phyloP scores from a whole-genome alignment of 106 monocot species.

The Dactylorhiza incarnata region DNA sequence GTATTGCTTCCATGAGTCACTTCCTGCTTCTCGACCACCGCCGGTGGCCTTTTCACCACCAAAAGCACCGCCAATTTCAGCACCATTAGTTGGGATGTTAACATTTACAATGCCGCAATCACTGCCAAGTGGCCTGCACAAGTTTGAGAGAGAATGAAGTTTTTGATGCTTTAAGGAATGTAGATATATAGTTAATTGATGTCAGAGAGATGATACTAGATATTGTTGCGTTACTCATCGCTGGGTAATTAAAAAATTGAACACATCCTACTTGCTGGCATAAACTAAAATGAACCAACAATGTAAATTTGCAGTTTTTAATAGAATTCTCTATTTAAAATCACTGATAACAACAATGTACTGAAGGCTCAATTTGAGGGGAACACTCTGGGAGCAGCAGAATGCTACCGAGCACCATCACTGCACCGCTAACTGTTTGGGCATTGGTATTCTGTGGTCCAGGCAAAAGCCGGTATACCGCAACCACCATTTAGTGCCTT shows the following conservation, averaged over 20 bases:
- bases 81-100: slow-evolving; percentile 96
- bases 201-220: not conserved
- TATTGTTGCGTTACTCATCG: not conserved
- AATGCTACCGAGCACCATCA: no score
- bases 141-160: slow-evolving; percentile 8
- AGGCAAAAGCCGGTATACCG: not conserved
- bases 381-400: not conserved
- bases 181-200: not conserved
- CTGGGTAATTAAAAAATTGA: not conserved
- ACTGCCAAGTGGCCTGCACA: slow-evolving; percentile 73
- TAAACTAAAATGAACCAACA: not conserved
- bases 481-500: not conserved
- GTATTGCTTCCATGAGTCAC: slow-evolving; percentile 99
- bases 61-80: slow-evolving; percentile 98
- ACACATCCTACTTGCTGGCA: not conserved
- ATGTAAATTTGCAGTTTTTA: not conserved
- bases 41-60: slow-evolving; percentile 99
- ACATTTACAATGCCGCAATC: slow-evolving; percentile 77
- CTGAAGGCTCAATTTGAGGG: not conserved
- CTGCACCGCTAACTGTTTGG: no score
- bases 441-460: no score
- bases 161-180: not conserved
- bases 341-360: not conserved
- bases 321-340: not conserved
- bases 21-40: slow-evolving; percentile 97